Conservation (phyloP, 2,329 filamentous ascomycete species). For the Monilinia vaccinii-corymbosi region DNA sequence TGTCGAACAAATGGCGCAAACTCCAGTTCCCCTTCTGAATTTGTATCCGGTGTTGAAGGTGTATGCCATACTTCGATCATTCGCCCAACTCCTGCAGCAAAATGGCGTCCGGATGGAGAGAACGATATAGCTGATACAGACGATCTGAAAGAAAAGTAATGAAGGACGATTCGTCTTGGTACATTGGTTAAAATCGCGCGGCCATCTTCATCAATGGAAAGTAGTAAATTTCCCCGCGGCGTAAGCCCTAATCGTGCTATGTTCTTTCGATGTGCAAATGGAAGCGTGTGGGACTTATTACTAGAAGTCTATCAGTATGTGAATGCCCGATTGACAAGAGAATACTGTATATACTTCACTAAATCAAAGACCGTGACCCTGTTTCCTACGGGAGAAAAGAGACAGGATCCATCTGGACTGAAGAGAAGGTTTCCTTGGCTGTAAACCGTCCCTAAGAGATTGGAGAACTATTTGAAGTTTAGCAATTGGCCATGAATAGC, state of each 20-base stretch:
- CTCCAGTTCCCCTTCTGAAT: conserved; percentile 72
- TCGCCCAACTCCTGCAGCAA: conserved; percentile 79
- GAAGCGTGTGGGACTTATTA: conserved; percentile 80
- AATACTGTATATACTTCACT: conserved; percentile 57
- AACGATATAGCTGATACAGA: conserved; percentile 77
- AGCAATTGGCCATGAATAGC: conserved; percentile 14
- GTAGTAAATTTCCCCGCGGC: conserved; percentile 81
- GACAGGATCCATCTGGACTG: conserved; percentile 88
- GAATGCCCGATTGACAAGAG: not conserved
- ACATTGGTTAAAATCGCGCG: conserved; percentile 90
- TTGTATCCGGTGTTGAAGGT: conserved; percentile 76
- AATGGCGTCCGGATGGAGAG: conserved; percentile 82
- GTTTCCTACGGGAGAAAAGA: conserved; percentile 95
- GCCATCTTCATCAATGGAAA: conserved; percentile 90
- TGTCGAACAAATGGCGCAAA: conserved; percentile 92
- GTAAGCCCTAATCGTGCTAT: conserved; percentile 82
- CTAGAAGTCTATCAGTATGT: conserved; percentile 33
- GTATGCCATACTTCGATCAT: conserved; percentile 95
- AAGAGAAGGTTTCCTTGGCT: conserved; percentile 96
- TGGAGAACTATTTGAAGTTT: conserved; percentile 71
- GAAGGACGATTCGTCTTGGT: conserved; percentile 72
- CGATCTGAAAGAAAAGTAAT: conserved; percentile 92
- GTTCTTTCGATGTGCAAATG: conserved; percentile 89
- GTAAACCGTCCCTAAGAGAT: conserved; percentile 96
- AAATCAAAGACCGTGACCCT: conserved; percentile 92